phyloP scores from a whole-genome alignment of 192 early-diverging fungal genomes.

The Pilaira anomala region DNA sequence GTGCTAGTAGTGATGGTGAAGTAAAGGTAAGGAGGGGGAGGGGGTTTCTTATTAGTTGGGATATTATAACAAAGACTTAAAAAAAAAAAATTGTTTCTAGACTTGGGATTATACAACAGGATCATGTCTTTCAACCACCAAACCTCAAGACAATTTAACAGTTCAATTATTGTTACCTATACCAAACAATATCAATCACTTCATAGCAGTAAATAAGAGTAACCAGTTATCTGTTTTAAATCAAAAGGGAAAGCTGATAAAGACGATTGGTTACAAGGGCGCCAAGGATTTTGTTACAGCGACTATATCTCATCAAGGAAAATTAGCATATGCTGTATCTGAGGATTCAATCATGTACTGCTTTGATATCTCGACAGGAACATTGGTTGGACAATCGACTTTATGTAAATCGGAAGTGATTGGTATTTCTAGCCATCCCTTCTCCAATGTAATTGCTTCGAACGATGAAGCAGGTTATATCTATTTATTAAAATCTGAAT shows the following conservation, averaged over 20 bases:
- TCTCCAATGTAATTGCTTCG: conserved; percentile 70
- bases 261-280: conserved; percentile 47
- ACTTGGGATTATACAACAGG: conserved; percentile 82
- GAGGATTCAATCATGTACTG: conserved; percentile 67
- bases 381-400: conserved; percentile 38
- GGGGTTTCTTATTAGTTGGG: not conserved
- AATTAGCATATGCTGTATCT: conserved; percentile 72
- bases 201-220: conserved; percentile 79
- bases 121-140: conserved; percentile 58
- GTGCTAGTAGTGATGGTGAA: conserved; percentile 81
- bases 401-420: conserved; percentile 65
- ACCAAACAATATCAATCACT: conserved; percentile 60
- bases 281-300: conserved; percentile 52
- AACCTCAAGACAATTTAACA: conserved; percentile 37
- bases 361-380: conserved; percentile 64
- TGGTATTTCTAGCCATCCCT: conserved; percentile 78
- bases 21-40: conserved; percentile 56
- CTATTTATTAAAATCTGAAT: conserved; percentile 49
- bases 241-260: conserved; percentile 53
- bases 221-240: conserved; percentile 63
- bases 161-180: conserved; percentile 56
- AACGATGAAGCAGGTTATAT: conserved; percentile 64
- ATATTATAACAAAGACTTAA: not conserved
- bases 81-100: conserved; percentile 33
- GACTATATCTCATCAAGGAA: conserved; percentile 69